Conservation (phyloP, 768 basidiomycete genomes). For the Lentinula sp. region DNA sequence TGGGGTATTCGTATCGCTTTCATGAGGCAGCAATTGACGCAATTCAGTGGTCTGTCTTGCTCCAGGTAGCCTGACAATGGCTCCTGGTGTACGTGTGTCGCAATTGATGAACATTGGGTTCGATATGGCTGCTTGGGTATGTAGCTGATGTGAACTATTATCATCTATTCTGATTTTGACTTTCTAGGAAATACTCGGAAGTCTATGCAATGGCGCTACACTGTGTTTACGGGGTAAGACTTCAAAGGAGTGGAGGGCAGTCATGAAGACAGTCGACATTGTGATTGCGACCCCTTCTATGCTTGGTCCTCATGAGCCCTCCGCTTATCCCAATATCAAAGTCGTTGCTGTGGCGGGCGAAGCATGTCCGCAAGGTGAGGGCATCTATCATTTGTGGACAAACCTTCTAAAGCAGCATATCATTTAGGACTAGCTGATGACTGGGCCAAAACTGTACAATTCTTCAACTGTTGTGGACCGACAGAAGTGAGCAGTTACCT, state of each 20-base stretch:
- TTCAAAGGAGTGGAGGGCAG: conserved; percentile 31
- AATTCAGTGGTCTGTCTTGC: conserved; percentile 26
- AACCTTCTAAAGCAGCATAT: background rate
- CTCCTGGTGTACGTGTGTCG: conserved; percentile 31
- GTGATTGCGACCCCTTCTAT: conserved; percentile 42
- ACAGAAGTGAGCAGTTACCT: conserved; percentile 34
- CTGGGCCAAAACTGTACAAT: conserved; percentile 37
- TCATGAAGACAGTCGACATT: conserved; percentile 37
- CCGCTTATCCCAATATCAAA: conserved; percentile 35
- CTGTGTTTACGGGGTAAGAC: conserved; percentile 38
- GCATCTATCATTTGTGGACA: background rate
- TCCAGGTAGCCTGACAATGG: conserved; percentile 38
- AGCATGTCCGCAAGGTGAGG: conserved; percentile 33
- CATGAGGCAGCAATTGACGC: background rate
- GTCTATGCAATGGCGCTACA: conserved; percentile 37
- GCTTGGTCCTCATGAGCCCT: conserved; percentile 31
- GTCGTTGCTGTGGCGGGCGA: conserved; percentile 37
- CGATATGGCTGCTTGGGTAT: conserved; percentile 39
- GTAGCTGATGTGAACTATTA: background rate
- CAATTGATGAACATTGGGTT: conserved; percentile 41
- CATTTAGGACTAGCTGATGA: conserved; percentile 30
- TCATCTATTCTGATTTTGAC: background rate
- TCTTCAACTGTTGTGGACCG: conserved; percentile 51
- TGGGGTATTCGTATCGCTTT: background rate
- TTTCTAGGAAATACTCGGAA: conserved; percentile 31